Percentiles rank a stretch among this genome's conserved stretches.
Evolutionary conservation across 1,284 basidiomycete species (phyloP).

Genomic region (Naganishia sp.): DNA sequence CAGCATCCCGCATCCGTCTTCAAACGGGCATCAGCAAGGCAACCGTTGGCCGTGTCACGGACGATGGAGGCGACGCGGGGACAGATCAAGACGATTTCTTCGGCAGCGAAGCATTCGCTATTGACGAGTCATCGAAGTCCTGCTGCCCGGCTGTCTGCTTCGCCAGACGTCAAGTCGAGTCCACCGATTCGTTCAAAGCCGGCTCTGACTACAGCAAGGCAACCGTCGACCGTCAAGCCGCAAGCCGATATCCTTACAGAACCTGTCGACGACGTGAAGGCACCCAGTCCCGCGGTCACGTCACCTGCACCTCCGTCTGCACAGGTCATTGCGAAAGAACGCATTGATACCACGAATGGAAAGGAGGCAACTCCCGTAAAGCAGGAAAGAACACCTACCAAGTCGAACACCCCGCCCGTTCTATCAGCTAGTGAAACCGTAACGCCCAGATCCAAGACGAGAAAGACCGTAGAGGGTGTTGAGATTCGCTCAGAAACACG

Average conservation of each 20-base stretch:
- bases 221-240: background rate
- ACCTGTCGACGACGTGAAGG: background rate
- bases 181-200: background rate
- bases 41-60: slow-evolving; percentile 10
- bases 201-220: background rate
- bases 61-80: slow-evolving; percentile 25
- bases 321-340: background rate
- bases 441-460: slow-evolving; percentile 23
- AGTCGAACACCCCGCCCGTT: background rate
- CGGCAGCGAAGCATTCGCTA: slow-evolving; percentile 18
- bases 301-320: background rate
- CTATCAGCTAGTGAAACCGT: background rate
- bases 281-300: no score
- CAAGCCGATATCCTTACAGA: background rate
- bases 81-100: slow-evolving; percentile 22
- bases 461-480: slow-evolving; percentile 28
- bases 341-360: background rate
- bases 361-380: background rate
- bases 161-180: slow-evolving; percentile 1
- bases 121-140: slow-evolving; percentile 17
- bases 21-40: slow-evolving; percentile 5
- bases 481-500: slow-evolving; percentile 25
- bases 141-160: background rate
- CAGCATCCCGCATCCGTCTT: slow-evolving; percentile 17
- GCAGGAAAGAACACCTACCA: background rate